These are phyloP conservation scores for Dioszegia aurantiaca DNA, from an alignment of 768 basidiomycete species.

Conservation along the genomic window DNA sequence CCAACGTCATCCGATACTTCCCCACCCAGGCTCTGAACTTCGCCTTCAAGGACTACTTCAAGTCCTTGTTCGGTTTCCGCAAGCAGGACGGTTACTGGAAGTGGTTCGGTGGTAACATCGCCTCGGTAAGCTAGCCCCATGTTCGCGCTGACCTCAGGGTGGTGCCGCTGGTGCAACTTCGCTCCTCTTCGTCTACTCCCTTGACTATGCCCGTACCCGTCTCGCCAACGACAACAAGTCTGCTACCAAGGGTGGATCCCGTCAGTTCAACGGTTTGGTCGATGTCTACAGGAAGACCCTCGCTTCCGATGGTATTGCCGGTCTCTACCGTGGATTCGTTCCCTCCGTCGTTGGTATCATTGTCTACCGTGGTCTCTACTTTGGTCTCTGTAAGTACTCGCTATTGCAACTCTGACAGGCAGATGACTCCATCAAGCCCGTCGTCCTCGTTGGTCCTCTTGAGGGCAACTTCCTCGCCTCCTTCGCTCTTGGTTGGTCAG, in stretches of 20 bases:
- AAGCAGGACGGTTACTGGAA: slow-evolving; percentile 96
- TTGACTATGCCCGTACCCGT: slow-evolving; percentile 99
- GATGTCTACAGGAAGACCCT: slow-evolving; percentile 98
- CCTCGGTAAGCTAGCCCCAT: slow-evolving; percentile 32
- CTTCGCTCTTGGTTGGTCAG: slow-evolving; percentile 97
- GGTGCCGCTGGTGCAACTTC: slow-evolving; percentile 99
- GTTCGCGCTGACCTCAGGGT: slow-evolving; percentile 67
- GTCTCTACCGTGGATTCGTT: slow-evolving; percentile 99
- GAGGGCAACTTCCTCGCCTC: slow-evolving; percentile 96
- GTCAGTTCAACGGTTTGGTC: slow-evolving; percentile 98
- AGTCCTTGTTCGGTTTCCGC: slow-evolving; percentile 98
- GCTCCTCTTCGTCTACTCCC: slow-evolving; percentile 98
- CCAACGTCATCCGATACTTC: slow-evolving; percentile 99
- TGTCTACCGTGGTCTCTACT: slow-evolving; percentile 98
- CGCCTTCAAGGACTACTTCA: slow-evolving; percentile 84
- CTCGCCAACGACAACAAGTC: slow-evolving; percentile 78
- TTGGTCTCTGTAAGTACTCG: slow-evolving; percentile 86
- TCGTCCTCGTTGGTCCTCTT: slow-evolving; percentile 91
- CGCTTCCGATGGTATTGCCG: slow-evolving; percentile 93
- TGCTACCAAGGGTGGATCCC: slow-evolving; percentile 79
- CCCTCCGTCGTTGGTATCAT: slow-evolving; percentile 99
- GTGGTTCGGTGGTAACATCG: slow-evolving; percentile 96
- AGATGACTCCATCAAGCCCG: slow-evolving; percentile 63
- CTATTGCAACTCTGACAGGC: not conserved
- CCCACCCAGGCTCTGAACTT: slow-evolving; percentile 99